Base-by-base conservation (phyloP, 73 alveolate genomes). In the Halteria grandinella region DNA sequence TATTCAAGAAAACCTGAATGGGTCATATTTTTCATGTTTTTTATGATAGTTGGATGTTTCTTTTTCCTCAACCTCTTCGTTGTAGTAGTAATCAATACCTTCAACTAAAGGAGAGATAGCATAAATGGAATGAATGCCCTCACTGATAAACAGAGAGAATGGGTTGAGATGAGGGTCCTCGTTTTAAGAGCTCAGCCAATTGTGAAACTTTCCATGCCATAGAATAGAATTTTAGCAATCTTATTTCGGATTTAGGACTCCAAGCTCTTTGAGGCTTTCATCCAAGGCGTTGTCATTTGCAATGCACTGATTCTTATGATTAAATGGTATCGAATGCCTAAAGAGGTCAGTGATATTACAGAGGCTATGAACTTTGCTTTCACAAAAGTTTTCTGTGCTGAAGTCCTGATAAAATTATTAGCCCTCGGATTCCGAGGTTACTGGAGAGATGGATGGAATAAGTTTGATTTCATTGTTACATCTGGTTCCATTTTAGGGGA, bases 381-480 rank as follows among this genome's bases (percentile, higher is more conserved):
- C 45, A 70, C 79, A 15, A 55, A 20, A 7, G 44, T 75, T 14
- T 75, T 59, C 28, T 17, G 32, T 7, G 3, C 59, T 6, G 87
- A 75, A 59, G 78, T 72, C 23, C 23, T 44, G 3, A 12, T 75
- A n/a, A 75, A 75, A 27, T 8, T 75, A 7, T 44, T 43, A 2
- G 87, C 69, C 49, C 29, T 75, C 5, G 87, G 87, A 18, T 24
- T 31, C 31, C 34, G 14, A 14, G 14, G 39, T 0, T 75, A 75
- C 44, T 75, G 57, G 34, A 33, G 40, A 59, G 53, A 17, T 3
- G 32, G 49, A 17, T 75, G 87, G 87, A 75, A 75, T 59, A 20
- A 45, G 23, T 75, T 75, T 45, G 87, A 75, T 44, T 75, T 75
- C 66, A 18, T 75, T 20, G 79, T 75, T 1, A 79, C 59, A 1